Evolutionary conservation across 208 protist species (phyloP), one percentile per base, ranked within the genome.

Genomic region (Wallacemonas sp.): DNA sequence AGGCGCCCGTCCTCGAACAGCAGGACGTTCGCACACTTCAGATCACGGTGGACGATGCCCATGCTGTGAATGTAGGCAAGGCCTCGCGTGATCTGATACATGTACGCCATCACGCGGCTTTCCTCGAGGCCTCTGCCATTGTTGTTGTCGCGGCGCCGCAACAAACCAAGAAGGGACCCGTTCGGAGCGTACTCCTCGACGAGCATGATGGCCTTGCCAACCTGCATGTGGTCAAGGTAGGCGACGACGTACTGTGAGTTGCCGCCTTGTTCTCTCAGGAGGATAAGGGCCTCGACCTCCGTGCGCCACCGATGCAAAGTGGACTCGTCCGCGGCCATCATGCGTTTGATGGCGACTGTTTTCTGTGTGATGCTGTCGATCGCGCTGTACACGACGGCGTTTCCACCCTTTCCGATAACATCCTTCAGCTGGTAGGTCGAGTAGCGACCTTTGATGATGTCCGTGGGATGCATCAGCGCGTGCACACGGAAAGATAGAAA

Each of bases 11-110:
- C 24, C 8, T 85, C 81, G 52, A 68, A 83, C 44, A 96, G 64
- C 9, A 96, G 72, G 4, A 95, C 55, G 64, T 97, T 97, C 22
- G 89, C 85, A 33, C 83, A 79, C 58, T 97, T 97, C n/a, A 97
- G 55, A 63, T 95, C 92, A 17, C 96, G 79, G 73, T 97, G 92
- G 4, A 95, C 52, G 48, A 94, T 63, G 41, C 76, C 57, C 9
- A 80, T 70, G 54, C 57, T 62, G 64, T 93, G 85, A 44, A 85
- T 80, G 65, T 82, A 90, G 12, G 81, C 76, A 32, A 95, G 58
- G 21, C 78, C 90, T 26, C 71, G 55, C 6, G 83, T 76, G 34
- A 92, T 73, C 52, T 85, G 75, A 53, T 85, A 83, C 59, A 91
- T 65, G 53, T 70, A 72, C 22, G 53, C 67, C 32, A 77, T 63